Conservation (phyloP, 2,329 filamentous ascomycete species). For the Phyllosticta paracitricarpa region DNA sequence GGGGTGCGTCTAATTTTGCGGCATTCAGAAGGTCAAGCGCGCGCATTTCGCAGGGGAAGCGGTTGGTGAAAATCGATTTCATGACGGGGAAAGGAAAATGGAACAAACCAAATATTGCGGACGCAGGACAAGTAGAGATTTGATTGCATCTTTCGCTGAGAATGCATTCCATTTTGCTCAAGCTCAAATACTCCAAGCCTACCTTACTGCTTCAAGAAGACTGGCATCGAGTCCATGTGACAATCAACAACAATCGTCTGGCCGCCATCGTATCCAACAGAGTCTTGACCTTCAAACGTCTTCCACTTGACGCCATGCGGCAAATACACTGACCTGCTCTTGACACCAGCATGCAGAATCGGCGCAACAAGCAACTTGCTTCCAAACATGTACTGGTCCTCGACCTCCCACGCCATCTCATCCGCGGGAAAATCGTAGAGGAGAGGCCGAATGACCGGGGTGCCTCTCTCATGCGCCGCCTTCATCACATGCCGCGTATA, state of each 20-base stretch:
- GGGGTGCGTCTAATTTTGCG: too few species aligned
- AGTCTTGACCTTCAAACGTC: constrained; percentile 23
- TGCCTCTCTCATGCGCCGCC: constrained; percentile 49
- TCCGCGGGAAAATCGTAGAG: constrained; percentile 57
- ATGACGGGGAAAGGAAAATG: too few species aligned
- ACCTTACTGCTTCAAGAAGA: constrained; percentile 26
- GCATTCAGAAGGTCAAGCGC: too few species aligned
- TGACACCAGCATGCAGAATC: constrained; percentile 41
- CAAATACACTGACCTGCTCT: constrained; percentile 41
- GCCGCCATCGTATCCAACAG: constrained; percentile 28
- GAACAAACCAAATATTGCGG: too few species aligned
- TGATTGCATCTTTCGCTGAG: too few species aligned
- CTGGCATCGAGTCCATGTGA: constrained; percentile 39
- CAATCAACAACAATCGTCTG: constrained; percentile 32
- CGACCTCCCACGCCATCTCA: constrained; percentile 43
- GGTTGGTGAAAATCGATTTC: too few species aligned
- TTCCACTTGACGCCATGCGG: constrained; percentile 40
- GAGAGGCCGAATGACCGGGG: constrained; percentile 51
- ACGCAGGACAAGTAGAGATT: too few species aligned
- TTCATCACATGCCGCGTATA: constrained; percentile 51
- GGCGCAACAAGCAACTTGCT: constrained; percentile 49
- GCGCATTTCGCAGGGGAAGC: too few species aligned
- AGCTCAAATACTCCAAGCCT: neutral
- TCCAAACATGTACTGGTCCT: constrained; percentile 56
- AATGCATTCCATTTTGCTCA: too few species aligned